These are phyloP conservation scores for Kluyveromyces dobzhanskii DNA, from an alignment of 805 yeast species.

Conservation along the genomic window DNA sequence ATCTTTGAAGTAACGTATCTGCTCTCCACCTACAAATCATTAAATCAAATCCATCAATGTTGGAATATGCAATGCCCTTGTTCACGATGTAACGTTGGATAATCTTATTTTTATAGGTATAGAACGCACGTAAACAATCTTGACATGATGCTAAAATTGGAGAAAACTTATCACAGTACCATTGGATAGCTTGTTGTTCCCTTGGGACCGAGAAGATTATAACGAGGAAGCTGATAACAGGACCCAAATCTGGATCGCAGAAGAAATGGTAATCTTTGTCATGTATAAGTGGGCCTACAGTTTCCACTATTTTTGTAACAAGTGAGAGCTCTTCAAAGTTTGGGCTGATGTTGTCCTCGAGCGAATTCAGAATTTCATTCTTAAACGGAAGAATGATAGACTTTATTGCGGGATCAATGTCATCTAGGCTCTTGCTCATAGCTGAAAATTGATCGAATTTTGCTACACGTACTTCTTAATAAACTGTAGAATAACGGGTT, in stretches of 20 bases:
- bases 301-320: conserved; percentile 2
- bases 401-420: not conserved
- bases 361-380: not conserved
- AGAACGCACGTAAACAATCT: conserved; percentile 46
- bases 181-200: conserved; percentile 36
- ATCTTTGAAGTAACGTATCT: conserved; percentile 16
- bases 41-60: conserved; percentile 28
- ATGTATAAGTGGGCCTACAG: conserved; percentile 1
- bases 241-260: conserved; percentile 42
- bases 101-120: conserved; percentile 43
- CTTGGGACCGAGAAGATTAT: conserved; percentile 49
- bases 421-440: too few relatives aligned
- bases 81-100: conserved; percentile 43
- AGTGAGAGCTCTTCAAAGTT: conserved; percentile 1
- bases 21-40: conserved; percentile 31
- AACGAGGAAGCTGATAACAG: conserved; percentile 45
- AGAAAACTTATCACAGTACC: conserved; percentile 35
- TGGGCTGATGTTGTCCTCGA: not conserved
- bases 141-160: conserved; percentile 40
- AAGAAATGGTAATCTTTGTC: conserved; percentile 38
- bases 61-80: conserved; percentile 41
- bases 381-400: conserved; percentile 1
- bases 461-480: not conserved
- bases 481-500: too few relatives aligned
- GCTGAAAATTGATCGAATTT: too few relatives aligned